phyloP scores from a whole-genome alignment of 129 eudicot species.

The Lonicera japonica region DNA sequence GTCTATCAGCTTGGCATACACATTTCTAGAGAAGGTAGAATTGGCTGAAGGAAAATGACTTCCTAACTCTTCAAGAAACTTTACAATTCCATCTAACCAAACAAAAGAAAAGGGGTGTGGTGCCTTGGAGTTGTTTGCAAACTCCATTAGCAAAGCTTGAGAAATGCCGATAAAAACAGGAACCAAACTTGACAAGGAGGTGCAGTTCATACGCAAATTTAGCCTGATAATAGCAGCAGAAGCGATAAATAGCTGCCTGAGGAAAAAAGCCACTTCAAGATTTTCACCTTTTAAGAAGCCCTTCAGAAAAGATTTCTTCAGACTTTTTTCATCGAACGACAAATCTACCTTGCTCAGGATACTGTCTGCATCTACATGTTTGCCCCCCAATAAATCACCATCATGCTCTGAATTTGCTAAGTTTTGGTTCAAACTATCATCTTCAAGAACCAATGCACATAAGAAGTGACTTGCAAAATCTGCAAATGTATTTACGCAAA shows the following conservation, averaged over 20 bases:
- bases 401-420: conserved; percentile 7
- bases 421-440: conserved; percentile 15
- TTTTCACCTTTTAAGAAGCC: conserved; percentile 54
- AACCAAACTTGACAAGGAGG: conserved; percentile 31
- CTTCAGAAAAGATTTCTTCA: conserved; percentile 24
- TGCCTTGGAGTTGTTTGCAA: conserved; percentile 29
- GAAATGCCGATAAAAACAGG: conserved; percentile 38
- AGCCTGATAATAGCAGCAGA: conserved; percentile 59
- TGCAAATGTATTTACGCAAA: conserved; percentile 39
- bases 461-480: conserved; percentile 27
- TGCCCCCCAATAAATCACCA: background rate
- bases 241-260: conserved; percentile 57
- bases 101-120: conserved; percentile 30
- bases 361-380: conserved; percentile 23
- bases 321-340: conserved; percentile 7
- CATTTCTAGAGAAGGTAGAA: conserved; percentile 31
- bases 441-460: conserved; percentile 40
- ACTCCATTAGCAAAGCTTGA: conserved; percentile 45
- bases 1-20: conserved; percentile 45
- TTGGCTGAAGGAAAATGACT: conserved; percentile 36
- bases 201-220: conserved; percentile 34
- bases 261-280: conserved; percentile 52
- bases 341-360: conserved; percentile 19
- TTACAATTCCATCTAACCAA: conserved; percentile 65
- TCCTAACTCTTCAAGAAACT: conserved; percentile 75